Base-by-base conservation (phyloP, 2,329 filamentous ascomycete species). In the Setomelanomma holmii region DNA sequence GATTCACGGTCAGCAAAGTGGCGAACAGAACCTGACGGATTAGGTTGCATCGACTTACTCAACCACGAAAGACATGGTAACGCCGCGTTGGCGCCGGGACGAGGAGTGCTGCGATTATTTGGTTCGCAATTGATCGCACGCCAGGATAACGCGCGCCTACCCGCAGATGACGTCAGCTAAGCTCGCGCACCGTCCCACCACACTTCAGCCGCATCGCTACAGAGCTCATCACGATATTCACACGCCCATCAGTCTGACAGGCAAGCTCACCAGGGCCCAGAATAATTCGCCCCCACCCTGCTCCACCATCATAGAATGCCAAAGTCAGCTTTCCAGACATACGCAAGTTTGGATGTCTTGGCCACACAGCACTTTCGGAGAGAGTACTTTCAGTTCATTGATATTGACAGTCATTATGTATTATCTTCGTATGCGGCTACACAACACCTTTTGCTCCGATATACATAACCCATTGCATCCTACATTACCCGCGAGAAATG, bases 1-100 rank as follows among this genome's bases (percentile, higher is more conserved):
- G 55, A 14, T 30, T 11, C 20, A 17, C 16, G n/a, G 21, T 64
- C 49, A 61, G 62, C 42, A 33, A 14, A 2, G 17, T 10, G 1
- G 22, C 11, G 12, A 34, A 40, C 27, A 21, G 23, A 12, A 21
- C 19, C 3, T 30, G 11, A 41, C n/a, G 23, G 22, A 35, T n/a
- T n/a, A 20, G 19, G 39, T 19, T 24, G 40, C 24, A 38, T 36
- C 12, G 19, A 66, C 73, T 62, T 63, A 76, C 74, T 77, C 75
- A 36, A 75, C 72, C 60, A 76, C 74, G 45, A 76, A 76, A 46
- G 74, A 76, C 75, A 77, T 77, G 58, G 59, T 66, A 60, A 54
- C 58, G 60, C 56, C 60, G 60, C 52, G 57, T 61, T 56, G 56
- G 59, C 58, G 51, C 51, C 52, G 51, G 40, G 55, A 36, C 20